Conservation (phyloP, 2,329 filamentous ascomycete genomes). For the Fusarium sp. region DNA sequence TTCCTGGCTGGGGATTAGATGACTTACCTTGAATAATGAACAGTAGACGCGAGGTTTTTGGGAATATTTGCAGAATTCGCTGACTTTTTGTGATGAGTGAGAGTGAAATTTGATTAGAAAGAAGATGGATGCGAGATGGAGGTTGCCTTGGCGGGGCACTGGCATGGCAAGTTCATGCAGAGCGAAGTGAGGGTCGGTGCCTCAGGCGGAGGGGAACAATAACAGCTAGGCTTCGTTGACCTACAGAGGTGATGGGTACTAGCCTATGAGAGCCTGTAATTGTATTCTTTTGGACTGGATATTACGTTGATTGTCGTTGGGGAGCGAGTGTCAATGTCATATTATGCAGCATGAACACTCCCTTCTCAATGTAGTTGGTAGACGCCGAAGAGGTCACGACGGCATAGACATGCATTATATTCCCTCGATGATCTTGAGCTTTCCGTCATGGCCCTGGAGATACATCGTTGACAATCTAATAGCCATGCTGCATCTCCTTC, state of each 20-base stretch:
- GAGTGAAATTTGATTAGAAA: background rate
- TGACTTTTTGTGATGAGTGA: background rate
- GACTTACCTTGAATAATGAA: background rate
- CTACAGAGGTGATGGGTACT: background rate
- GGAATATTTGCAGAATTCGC: accelerated
- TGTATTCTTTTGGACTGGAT: background rate
- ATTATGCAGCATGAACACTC: background rate
- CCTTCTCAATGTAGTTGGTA: background rate
- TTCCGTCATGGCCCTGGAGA: background rate
- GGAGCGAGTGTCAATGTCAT: background rate
- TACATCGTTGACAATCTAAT: background rate
- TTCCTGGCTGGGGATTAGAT: background rate
- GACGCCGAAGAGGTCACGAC: accelerated
- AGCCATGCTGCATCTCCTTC: background rate
- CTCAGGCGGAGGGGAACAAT: background rate
- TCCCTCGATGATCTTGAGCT: background rate
- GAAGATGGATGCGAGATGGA: background rate
- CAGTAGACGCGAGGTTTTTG: background rate
- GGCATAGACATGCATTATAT: background rate
- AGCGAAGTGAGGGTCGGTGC: background rate
- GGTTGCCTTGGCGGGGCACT: background rate
- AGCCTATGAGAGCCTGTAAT: background rate
- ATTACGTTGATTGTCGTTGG: too few species aligned
- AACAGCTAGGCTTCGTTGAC: background rate
- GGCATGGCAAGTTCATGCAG: background rate